Percentiles rank a stretch among this genome's conserved stretches.
These are phyloP conservation scores for Vitis rotundifolia DNA, from an alignment of 164 flowering plant genomes.

Conservation along the genomic window DNA sequence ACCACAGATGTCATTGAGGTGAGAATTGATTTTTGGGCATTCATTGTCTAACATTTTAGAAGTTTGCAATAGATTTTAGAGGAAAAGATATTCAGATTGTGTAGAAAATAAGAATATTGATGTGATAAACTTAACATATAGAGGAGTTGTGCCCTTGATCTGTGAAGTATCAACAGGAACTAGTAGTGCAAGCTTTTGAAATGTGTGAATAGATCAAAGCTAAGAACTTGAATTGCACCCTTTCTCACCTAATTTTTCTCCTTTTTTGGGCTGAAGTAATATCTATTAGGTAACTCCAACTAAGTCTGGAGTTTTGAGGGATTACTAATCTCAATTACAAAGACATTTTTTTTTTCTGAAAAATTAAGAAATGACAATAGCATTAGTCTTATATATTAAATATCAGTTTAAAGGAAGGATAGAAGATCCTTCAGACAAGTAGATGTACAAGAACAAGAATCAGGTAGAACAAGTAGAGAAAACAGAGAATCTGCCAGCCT, in stretches of 20 bases:
- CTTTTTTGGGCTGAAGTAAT: no score
- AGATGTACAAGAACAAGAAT: no score
- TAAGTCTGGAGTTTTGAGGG: no score
- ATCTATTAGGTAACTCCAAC: no score
- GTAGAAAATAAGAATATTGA: not conserved
- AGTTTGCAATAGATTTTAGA: not conserved
- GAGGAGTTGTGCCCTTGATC: not conserved
- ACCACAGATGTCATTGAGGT: conserved; percentile 88
- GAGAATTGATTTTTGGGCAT: conserved; percentile 6
- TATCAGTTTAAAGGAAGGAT: no score
- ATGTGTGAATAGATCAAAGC: not conserved
- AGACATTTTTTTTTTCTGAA: no score
- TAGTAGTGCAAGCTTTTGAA: not conserved
- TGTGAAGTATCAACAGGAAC: not conserved
- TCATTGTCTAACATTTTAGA: not conserved
- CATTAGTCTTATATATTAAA: no score
- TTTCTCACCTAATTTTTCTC: not conserved
- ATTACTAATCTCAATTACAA: no score
- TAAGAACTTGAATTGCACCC: not conserved
- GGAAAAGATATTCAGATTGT: not conserved
- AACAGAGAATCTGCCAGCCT: no score
- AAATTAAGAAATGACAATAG: no score
- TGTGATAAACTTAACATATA: not conserved
- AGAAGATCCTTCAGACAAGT: no score
- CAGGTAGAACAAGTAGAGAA: no score